These are phyloP conservation scores for Populus tremula DNA, from an alignment of 345 rosid species.

Conservation along the genomic window DNA sequence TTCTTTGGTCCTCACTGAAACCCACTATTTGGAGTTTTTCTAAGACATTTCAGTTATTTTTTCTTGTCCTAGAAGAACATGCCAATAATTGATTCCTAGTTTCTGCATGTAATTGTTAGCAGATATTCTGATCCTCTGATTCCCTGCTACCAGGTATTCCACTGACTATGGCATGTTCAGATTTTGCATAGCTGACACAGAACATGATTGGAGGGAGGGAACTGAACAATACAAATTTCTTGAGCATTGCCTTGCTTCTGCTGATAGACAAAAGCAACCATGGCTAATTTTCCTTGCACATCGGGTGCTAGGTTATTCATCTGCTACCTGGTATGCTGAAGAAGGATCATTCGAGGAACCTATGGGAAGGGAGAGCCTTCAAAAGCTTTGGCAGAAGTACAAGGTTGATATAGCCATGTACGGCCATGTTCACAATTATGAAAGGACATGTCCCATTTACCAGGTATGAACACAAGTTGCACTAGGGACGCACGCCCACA, in stretches of 20 bases:
- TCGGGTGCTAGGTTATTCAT: conserved; percentile 69
- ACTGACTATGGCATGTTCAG: conserved; percentile 80
- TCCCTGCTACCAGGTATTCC: conserved; percentile 42
- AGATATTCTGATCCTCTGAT: not conserved
- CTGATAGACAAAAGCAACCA: conserved; percentile 66
- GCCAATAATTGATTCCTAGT: not conserved
- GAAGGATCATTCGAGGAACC: conserved; percentile 67
- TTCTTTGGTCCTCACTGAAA: not conserved
- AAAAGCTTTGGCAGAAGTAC: conserved; percentile 75
- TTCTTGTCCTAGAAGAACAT: not conserved
- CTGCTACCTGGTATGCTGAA: conserved; percentile 43
- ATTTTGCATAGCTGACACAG: conserved; percentile 73
- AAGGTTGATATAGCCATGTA: conserved; percentile 71
- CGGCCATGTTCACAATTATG: conserved; percentile 73
- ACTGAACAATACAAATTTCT: conserved; percentile 68
- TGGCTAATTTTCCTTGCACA: conserved; percentile 75
- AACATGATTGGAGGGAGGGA: conserved; percentile 79
- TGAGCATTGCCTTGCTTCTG: conserved; percentile 65
- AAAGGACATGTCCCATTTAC: conserved; percentile 74
- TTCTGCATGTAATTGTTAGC: not conserved
- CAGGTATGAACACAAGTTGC: conserved; percentile 38
- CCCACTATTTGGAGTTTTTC: not conserved
- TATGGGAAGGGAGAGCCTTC: conserved; percentile 64
- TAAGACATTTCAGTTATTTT: not conserved
- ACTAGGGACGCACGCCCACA: not conserved